Evolutionary conservation across 768 basidiomycete genomes (phyloP), one percentile per base, ranked within the genome.

Genomic region (Podaxis mareebaensis): DNA sequence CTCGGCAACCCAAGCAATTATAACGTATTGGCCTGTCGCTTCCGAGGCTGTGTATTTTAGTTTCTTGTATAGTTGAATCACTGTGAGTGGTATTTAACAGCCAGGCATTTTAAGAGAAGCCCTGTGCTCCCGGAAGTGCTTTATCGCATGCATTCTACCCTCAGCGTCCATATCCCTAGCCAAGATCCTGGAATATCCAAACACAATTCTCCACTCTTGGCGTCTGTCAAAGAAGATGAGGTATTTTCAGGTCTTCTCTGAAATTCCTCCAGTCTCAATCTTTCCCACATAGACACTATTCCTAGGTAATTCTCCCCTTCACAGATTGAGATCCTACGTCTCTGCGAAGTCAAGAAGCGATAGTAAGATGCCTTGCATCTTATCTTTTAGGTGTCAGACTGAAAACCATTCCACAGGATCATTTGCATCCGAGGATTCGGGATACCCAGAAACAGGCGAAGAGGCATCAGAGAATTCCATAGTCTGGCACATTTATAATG

Each of bases 401-500:
- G 49, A 17, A 11, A 13, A n/a, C 17, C 4, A 53, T 17, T 26
- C 26, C 26, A 30, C n/a, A 33, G 26, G 30, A 46, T 58, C 26
- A 17, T 30, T 48, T 3, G 7, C 2, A 13, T 58, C 57, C 28
- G 5, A 36, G 42, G 22, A 13, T 13, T 48, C 57, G 11, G 40
- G n/a, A 4, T 30, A 4, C 24, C 15, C 51, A 22, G 76, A 76
- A 61, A 68, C 67, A 13, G 78, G 77, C 8, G 73, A 72, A 46
- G 77, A 79, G 44, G 70, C 71, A 11, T 68, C 69, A 4, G 77
- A 77, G 58, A 65, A 71, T 67, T 76, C 77, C 12, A 66, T 71
- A 6, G 70, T 81, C 13, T 82, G 81, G 79, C 70, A 73, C n/a
- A 71, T 78, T 3, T 82, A 81, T 66, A 75, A 75, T n/a, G 76